Evolutionary conservation across 768 basidiomycete species (phyloP).

Genomic region (Holtermanniella nyarrowii): DNA sequence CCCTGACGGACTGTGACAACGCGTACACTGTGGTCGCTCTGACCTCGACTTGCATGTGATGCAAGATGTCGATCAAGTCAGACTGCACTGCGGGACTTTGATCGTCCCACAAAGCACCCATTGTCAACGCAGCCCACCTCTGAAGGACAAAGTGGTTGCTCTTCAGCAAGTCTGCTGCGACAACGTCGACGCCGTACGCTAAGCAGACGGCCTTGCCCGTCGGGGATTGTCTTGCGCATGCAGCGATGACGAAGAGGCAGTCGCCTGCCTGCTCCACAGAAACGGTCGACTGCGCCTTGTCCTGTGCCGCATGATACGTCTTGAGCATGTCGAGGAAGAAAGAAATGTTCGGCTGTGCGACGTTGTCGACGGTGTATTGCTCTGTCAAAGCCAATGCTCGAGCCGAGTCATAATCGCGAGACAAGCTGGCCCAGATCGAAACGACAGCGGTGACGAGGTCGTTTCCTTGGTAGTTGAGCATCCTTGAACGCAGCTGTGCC

Average conservation of each 20-base stretch:
- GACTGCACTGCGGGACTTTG: neutral
- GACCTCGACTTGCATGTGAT: constrained; percentile 15
- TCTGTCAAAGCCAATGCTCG: neutral
- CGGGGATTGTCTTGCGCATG: neutral
- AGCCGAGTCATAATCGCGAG: neutral
- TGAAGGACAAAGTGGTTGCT: constrained; percentile 10
- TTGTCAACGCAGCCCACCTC: constrained; percentile 32
- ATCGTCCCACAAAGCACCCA: constrained; percentile 16
- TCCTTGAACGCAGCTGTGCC: constrained; percentile 19
- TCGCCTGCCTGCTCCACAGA: neutral
- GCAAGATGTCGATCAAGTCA: constrained; percentile 10
- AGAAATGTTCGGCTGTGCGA: neutral
- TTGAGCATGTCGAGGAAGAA: neutral
- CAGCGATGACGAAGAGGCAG: neutral
- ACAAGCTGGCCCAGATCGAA: constrained; percentile 22
- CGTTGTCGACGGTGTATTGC: neutral
- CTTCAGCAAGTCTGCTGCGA: constrained; percentile 11
- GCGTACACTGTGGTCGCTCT: constrained; percentile 28
- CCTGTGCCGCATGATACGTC: neutral
- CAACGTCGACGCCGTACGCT: neutral
- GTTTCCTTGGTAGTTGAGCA: constrained; percentile 5
- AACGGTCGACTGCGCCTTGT: neutral
- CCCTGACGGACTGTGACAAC: constrained; percentile 16
- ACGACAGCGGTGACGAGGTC: constrained; percentile 12
- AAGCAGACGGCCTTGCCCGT: neutral